Evolutionary conservation across 2,329 filamentous ascomycete species (phyloP).

Genomic region (Berkeleyomyces basicola): DNA sequence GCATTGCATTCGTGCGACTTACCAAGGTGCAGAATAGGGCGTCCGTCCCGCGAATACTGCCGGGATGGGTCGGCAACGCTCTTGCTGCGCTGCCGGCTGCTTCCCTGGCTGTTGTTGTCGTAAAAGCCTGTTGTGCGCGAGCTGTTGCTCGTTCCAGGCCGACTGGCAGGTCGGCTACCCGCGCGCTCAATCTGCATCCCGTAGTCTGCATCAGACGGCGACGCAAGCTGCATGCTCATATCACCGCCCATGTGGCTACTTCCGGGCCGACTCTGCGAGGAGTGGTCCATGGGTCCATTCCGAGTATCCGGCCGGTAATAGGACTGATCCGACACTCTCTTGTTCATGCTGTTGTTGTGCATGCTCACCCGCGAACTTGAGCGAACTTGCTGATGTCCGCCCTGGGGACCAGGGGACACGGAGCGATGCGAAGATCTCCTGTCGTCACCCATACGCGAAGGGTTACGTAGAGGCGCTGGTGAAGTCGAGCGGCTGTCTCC

Average conservation of each 20-base stretch:
- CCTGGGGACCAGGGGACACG: constrained; percentile 7
- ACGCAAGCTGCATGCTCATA: constrained; percentile 54
- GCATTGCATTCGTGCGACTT: constrained; percentile 28
- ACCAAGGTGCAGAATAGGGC: constrained; percentile 87
- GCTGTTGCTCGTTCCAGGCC: constrained; percentile 29
- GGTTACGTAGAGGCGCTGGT: constrained; percentile 39
- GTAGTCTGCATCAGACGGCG: constrained; percentile 38
- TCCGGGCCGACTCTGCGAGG: constrained; percentile 24
- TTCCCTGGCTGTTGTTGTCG: constrained; percentile 28
- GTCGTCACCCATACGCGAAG: constrained; percentile 4
- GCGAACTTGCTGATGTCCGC: constrained; percentile 2
- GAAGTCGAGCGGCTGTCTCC: constrained; percentile 46
- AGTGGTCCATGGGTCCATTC: constrained; percentile 26
- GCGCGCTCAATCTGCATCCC: constrained; percentile 37
- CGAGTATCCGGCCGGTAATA: constrained; percentile 35
- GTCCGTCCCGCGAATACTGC: constrained; percentile 71
- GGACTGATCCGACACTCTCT: constrained; percentile 32
- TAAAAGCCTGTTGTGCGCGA: constrained; percentile 39
- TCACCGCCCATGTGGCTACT: constrained; percentile 35
- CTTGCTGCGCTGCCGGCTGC: constrained; percentile 50
- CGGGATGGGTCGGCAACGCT: constrained; percentile 70
- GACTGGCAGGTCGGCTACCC: constrained; percentile 23
- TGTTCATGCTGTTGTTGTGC: constrained; percentile 25
- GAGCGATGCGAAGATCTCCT: constrained; percentile 8
- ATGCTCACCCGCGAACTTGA: constrained; percentile 11